These are phyloP conservation scores for Tetracladium setigerum DNA, from an alignment of 495 filamentous ascomycete genomes.

Conservation along the genomic window DNA sequence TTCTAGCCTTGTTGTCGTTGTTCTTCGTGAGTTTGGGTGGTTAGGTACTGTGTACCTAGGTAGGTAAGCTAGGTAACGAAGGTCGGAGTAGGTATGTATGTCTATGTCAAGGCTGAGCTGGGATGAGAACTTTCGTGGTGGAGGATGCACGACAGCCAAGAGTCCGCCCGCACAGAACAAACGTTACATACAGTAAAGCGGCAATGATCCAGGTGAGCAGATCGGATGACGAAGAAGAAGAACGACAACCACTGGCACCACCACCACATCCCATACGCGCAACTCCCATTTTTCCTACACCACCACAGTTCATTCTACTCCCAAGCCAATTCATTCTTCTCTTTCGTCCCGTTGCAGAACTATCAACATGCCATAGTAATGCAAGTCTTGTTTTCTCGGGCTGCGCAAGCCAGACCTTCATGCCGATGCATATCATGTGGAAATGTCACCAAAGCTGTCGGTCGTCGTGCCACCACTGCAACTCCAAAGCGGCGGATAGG, in stretches of 20 bases:
- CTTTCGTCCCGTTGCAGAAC: background rate
- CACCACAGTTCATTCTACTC: background rate
- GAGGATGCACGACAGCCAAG: too few species aligned
- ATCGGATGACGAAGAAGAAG: background rate
- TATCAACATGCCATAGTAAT: slow-evolving; percentile 34
- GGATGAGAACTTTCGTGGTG: too few species aligned
- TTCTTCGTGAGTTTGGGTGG: background rate
- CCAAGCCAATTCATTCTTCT: background rate
- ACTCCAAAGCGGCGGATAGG: slow-evolving; percentile 43
- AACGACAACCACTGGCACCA: background rate
- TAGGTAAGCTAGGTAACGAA: too few species aligned
- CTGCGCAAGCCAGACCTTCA: slow-evolving; percentile 49
- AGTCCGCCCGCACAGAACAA: too few species aligned
- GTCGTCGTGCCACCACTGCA: slow-evolving; percentile 45
- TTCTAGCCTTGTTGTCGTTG: background rate
- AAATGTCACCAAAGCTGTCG: slow-evolving; percentile 41
- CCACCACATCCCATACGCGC: background rate
- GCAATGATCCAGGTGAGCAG: background rate
- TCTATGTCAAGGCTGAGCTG: too few species aligned
- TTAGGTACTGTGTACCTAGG: background rate
- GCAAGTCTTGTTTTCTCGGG: slow-evolving; percentile 65
- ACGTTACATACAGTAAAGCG: too few species aligned
- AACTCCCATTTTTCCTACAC: background rate
- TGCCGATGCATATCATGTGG: slow-evolving; percentile 61
- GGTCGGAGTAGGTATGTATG: too few species aligned